Evolutionary conservation across 1,284 basidiomycete genomes (phyloP).

Genomic region (Fistulinella staudtii): DNA sequence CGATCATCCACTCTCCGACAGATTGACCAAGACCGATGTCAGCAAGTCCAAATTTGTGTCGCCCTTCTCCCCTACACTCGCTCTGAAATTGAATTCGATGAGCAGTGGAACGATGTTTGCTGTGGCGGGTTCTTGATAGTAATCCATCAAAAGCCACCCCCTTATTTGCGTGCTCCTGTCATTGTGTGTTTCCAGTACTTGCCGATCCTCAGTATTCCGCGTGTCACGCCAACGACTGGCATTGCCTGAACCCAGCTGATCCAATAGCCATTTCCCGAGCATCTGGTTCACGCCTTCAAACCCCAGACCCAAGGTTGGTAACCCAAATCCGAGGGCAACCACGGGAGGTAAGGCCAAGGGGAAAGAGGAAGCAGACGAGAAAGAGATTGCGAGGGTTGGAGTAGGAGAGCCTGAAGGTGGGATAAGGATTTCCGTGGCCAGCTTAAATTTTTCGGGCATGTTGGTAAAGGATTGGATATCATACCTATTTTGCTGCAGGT

Average conservation of each 20-base stretch:
- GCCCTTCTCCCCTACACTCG: slow-evolving; percentile 45
- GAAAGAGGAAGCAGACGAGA: slow-evolving; percentile 76
- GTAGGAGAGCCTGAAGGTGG: slow-evolving; percentile 37
- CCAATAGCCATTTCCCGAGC: slow-evolving; percentile 66
- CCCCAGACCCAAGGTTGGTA: slow-evolving; percentile 68
- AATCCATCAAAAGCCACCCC: slow-evolving; percentile 75
- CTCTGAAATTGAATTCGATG: slow-evolving; percentile 71
- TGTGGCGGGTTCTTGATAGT: slow-evolving; percentile 53
- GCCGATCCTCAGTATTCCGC: not conserved
- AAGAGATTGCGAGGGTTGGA: slow-evolving; percentile 64
- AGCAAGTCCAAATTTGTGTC: not conserved
- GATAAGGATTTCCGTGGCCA: slow-evolving; percentile 52
- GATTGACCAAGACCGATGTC: not conserved
- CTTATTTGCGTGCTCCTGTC: slow-evolving; percentile 21
- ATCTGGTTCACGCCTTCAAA: slow-evolving; percentile 80
- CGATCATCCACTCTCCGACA: not conserved
- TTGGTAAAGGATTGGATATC: slow-evolving; percentile 68
- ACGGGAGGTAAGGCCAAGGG: slow-evolving; percentile 72
- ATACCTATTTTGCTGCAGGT: slow-evolving; percentile 52
- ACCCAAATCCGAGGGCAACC: slow-evolving; percentile 78
- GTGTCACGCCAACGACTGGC: not conserved
- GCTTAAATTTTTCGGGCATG: slow-evolving; percentile 73
- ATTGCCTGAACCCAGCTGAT: slow-evolving; percentile 35
- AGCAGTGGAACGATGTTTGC: slow-evolving; percentile 57
- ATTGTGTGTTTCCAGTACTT: not conserved